phyloP scores from a whole-genome alignment of 352 stramenopile species.

The Pythium aristosporum region DNA sequence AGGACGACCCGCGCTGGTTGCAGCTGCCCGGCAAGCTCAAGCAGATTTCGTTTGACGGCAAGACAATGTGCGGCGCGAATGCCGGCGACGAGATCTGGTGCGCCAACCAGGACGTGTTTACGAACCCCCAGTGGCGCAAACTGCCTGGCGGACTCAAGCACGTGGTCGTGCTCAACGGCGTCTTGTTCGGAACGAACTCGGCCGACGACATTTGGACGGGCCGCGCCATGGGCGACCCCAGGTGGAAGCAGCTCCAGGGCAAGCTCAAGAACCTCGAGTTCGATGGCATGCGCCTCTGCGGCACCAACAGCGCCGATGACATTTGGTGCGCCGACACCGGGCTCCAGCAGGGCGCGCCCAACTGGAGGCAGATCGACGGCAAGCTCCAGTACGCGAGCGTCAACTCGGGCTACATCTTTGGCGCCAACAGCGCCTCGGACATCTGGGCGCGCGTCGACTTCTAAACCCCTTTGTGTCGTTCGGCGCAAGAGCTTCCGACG shows the following conservation, averaged over 20 bases:
- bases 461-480: background rate
- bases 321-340: constrained; percentile 25
- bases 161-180: constrained; percentile 31
- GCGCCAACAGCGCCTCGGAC: constrained; percentile 8
- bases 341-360: constrained; percentile 8
- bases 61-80: constrained; percentile 30
- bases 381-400: constrained; percentile 16
- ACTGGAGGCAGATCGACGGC: constrained; percentile 20
- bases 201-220: constrained; percentile 25
- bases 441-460: constrained; percentile 14
- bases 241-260: constrained; percentile 24
- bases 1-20: constrained; percentile 14
- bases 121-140: constrained; percentile 25
- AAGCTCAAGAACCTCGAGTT: constrained; percentile 30
- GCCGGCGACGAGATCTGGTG: constrained; percentile 27
- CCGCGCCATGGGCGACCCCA: constrained; percentile 21
- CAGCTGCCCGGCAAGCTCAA: constrained; percentile 22
- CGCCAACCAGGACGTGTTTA: constrained; percentile 24
- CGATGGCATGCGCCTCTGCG: constrained; percentile 28
- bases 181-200: constrained; percentile 27
- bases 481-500: too few species aligned
- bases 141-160: constrained; percentile 27
- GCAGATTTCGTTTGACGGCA: constrained; percentile 31
- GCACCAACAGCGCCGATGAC: constrained; percentile 15
- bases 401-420: constrained; percentile 11